Base-by-base conservation (phyloP, 805 yeast genomes). In the Yamadazyma philogaea region DNA sequence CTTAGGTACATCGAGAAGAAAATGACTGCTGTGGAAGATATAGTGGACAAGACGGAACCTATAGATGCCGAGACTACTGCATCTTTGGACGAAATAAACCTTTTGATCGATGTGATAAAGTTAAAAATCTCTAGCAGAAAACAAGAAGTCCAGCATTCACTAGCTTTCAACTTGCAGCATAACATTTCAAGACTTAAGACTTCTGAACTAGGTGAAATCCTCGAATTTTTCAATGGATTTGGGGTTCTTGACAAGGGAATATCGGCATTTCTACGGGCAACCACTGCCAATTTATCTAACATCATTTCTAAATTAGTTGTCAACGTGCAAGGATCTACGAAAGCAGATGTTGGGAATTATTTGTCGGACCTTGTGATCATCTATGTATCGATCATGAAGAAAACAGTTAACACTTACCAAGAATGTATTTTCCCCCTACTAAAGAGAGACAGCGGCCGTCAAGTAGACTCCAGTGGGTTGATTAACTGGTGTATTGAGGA, bases 401-500 rank as follows among this genome's bases (percentile, higher is more conserved):
- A 78, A 34, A 79, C 95, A 0, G 78, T 80, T 11, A 54, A 64
- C 14, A 66, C 77, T 26, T 87, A 75, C 64, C 70, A 72, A 38
- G 60, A 66, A 19, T 73, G 83, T 39, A 44, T 60, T 49, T 49
- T 84, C 77, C 61, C 70, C 65, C 52, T 68, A 2, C 45, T 68
- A 32, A 55, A 56, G 36, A 51, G 62, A 10, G 54, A 57, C 39
- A 57, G 53, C 36, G 58, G 59, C 22, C 60, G 58, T 7, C 61
- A 60, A 33, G 60, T 60, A 10, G 71, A 77, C 39, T 71, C 84
- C 7, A 77, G 84, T 50, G 70, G 72, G 22, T 66, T 88, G 14
- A 82, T 87, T n/a, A 79, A 81, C 47, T 88, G 96, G 96, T 77
- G 84, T 26, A 77, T 78, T 43, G 74, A 74, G 10, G 84, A 82